phyloP scores from a whole-genome alignment of 1,284 basidiomycete genomes.

The Blastosporella zonata region DNA sequence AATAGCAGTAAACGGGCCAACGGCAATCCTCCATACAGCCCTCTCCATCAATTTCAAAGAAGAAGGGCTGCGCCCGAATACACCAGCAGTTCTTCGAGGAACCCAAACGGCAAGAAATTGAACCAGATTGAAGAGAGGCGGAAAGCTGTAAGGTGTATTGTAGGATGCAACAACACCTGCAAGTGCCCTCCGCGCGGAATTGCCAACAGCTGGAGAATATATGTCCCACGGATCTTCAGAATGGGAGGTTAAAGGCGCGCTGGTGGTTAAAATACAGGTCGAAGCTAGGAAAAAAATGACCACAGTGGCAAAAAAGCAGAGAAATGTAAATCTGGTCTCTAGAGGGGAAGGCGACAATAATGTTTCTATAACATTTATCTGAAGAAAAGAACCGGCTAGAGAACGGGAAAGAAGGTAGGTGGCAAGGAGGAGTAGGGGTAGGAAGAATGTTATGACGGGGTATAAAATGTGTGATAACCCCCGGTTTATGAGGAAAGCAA shows the following conservation, averaged over 20 bases:
- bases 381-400: slow-evolving; percentile 33
- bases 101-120: slow-evolving; percentile 26
- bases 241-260: slow-evolving; percentile 12
- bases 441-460: slow-evolving; percentile 43
- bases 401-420: slow-evolving; percentile 43
- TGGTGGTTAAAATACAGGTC: slow-evolving; percentile 29
- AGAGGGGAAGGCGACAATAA: slow-evolving; percentile 31
- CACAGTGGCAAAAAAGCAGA: slow-evolving; percentile 33
- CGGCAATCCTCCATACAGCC: slow-evolving; percentile 41
- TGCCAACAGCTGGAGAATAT: slow-evolving; percentile 42
- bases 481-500: slow-evolving; percentile 40
- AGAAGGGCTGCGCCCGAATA: slow-evolving; percentile 17
- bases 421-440: slow-evolving; percentile 42
- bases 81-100: slow-evolving; percentile 21
- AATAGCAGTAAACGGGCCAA: slow-evolving; percentile 37
- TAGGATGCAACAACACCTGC: slow-evolving; percentile 38
- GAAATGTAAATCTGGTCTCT: slow-evolving; percentile 41
- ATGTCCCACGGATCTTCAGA: slow-evolving; percentile 40
- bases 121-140: slow-evolving; percentile 49
- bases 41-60: slow-evolving; percentile 25
- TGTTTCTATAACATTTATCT: background rate
- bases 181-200: slow-evolving; percentile 42
- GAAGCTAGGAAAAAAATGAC: slow-evolving; percentile 35
- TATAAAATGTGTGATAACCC: slow-evolving; percentile 35
- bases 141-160: slow-evolving; percentile 40